Evolutionary conservation across 345 rosid species (phyloP), one percentile per base, ranked within the genome.

Genomic region (Sonneratia alba): DNA sequence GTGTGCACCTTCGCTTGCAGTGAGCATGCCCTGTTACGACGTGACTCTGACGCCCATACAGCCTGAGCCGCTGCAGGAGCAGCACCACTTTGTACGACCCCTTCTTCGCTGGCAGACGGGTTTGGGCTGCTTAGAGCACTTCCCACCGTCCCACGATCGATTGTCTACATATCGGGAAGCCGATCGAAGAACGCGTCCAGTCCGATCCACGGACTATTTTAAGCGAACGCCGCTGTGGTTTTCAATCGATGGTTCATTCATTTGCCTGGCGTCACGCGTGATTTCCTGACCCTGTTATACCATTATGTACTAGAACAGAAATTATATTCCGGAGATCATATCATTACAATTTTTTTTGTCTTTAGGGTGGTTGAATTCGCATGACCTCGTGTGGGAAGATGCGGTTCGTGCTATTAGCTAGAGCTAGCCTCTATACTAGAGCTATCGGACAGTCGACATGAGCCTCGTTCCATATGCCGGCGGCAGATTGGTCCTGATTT

Each of bases 31-130:
- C 45, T 95, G 99, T 65, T 49, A 82, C n/a, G 98, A 88, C 65
- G 87, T 95, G 57, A 88, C 87, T 56, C 80, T 95, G 75, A 80
- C 88, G 16, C 79, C 81, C 72, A 89, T 92, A 68, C 76, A 92
- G 80, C 83, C 92, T 38, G 87, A 84, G 68, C 99, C 98, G 71
- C 36, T 80, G 70, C 94, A 89, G 77, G 88, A 84, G 76, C 67
- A 57, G 36, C 90, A 92, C 82, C 99, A 87, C 76, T 77, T 77
- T 92, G 77, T 92, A 81, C 68, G 82, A 87, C 70, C 96, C 99
- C n/a, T 92, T 82, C 86, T 95, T n/a, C n/a, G 98, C 78, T 95
- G 98, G 98, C 87, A 89, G 83, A 83, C 96, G 3, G n/a, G n/a
- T 95, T 83, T 42, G 99, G 99, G 72, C 82, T 81, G 86, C 77